These are phyloP conservation scores for Ganoderma sp. DNA, from an alignment of 1,284 basidiomycete genomes.

Conservation along the genomic window DNA sequence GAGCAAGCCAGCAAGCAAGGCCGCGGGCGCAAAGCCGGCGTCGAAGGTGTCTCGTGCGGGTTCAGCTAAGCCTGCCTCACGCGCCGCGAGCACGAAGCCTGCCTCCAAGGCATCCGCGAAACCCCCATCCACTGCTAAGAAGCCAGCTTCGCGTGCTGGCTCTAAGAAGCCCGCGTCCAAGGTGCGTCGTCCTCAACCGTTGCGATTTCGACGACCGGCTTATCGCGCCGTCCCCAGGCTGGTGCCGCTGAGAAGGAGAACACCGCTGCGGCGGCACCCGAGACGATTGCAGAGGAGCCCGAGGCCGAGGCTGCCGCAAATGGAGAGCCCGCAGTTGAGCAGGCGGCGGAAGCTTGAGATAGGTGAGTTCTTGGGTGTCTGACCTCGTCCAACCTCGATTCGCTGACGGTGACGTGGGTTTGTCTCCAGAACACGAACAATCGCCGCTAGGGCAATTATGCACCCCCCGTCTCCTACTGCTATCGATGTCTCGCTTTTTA, in stretches of 20 bases:
- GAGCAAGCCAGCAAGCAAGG: slow-evolving; percentile 37
- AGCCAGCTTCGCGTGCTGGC: slow-evolving; percentile 42
- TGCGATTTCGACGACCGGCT: slow-evolving; percentile 14
- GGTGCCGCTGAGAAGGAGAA: slow-evolving; percentile 38
- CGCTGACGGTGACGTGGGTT: slow-evolving; percentile 25
- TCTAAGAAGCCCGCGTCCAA: slow-evolving; percentile 42
- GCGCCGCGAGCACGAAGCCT: slow-evolving; percentile 39
- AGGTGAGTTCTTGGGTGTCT: slow-evolving; percentile 22
- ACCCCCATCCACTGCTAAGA: slow-evolving; percentile 42
- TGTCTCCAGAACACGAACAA: slow-evolving; percentile 11
- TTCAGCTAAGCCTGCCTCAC: slow-evolving; percentile 39
- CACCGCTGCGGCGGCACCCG: slow-evolving; percentile 34
- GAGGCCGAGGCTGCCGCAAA: slow-evolving; percentile 43
- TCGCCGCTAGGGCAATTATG: slow-evolving; percentile 25
- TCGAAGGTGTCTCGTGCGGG: slow-evolving; percentile 40
- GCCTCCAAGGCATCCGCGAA: slow-evolving; percentile 41
- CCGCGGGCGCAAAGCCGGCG: slow-evolving; percentile 40
- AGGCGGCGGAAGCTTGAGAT: slow-evolving; percentile 29
- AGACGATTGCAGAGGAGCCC: slow-evolving; percentile 45
- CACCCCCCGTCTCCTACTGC: slow-evolving; percentile 21
- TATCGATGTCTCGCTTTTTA: slow-evolving; percentile 35
- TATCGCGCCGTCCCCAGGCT: slow-evolving; percentile 23
- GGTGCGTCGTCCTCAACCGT: slow-evolving; percentile 19
- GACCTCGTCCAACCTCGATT: neutral
- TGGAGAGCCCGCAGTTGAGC: slow-evolving; percentile 26